Percentiles rank a stretch among this genome's conserved stretches.
phyloP scores from a whole-genome alignment of 192 early-diverging fungal species.

The Chytriomyces hyalinus region DNA sequence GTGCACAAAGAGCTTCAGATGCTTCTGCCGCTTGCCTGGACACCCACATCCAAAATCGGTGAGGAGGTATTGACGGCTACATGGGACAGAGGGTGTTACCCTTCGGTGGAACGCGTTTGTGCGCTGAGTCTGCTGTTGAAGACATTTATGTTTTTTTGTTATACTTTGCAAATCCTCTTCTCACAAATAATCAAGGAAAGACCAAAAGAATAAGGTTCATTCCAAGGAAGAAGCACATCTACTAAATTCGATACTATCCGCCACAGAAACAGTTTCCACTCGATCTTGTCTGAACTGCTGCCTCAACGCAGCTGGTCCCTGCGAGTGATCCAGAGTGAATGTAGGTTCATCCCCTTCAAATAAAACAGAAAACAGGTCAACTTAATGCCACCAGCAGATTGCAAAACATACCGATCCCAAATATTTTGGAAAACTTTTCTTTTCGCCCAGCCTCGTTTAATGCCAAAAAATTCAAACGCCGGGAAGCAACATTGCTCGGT shows the following conservation, averaged over 20 bases:
- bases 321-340: not conserved
- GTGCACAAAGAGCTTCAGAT: conserved; percentile 54
- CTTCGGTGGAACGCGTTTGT: conserved; percentile 11
- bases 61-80: not conserved
- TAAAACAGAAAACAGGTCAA: not conserved
- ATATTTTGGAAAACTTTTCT: conserved; percentile 11
- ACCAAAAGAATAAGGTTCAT: no score
- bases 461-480: conserved; percentile 9
- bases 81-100: not conserved
- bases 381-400: not conserved
- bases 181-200: not conserved
- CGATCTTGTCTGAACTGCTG: not conserved
- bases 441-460: conserved; percentile 11
- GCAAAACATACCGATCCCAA: conserved; percentile 16
- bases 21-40: conserved; percentile 31
- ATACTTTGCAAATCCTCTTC: not conserved
- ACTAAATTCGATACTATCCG: conserved; percentile 30
- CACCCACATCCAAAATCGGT: not conserved
- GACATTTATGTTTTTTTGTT: not conserved
- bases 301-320: not conserved
- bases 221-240: conserved; percentile 7
- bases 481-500: not conserved
- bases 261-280: conserved; percentile 10
- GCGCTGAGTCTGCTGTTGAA: not conserved
- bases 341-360: not conserved